These are phyloP conservation scores for Gypsophila paniculata DNA, from an alignment of 179 eudicot genomes.

Conservation along the genomic window DNA sequence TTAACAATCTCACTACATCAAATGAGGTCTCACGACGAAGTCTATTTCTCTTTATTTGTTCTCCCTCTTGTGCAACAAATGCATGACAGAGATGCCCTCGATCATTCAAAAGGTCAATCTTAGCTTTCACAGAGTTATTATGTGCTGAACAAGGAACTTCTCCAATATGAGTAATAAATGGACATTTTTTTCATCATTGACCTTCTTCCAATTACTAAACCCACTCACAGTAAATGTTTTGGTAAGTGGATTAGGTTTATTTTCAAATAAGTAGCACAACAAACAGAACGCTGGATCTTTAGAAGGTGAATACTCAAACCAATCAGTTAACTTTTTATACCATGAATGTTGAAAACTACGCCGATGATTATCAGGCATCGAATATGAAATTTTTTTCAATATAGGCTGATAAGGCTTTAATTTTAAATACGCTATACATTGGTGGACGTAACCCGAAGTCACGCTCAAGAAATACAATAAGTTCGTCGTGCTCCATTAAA, in stretches of 20 bases:
- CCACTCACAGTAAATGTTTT: neutral
- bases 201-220: slow-evolving; percentile 15
- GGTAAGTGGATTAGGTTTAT: neutral
- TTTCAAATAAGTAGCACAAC: neutral
- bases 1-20: no score
- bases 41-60: slow-evolving; percentile 4
- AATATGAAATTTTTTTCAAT: neutral
- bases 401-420: slow-evolving; percentile 15
- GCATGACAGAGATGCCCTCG: neutral
- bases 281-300: slow-evolving; percentile 13
- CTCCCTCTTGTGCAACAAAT: neutral
- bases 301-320: slow-evolving; percentile 11
- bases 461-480: neutral
- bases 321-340: neutral
- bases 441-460: neutral
- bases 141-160: slow-evolving; percentile 13
- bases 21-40: neutral
- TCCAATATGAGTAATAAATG: slow-evolving; percentile 10
- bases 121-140: slow-evolving; percentile 2
- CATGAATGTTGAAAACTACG: slow-evolving; percentile 3
- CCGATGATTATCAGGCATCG: neutral
- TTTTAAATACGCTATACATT: slow-evolving; percentile 5
- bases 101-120: neutral
- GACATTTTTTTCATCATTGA: slow-evolving; percentile 1
- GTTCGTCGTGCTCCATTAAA: no score